These are phyloP conservation scores for Fistulinella prunicolor DNA, from an alignment of 768 basidiomycete genomes.

Conservation along the genomic window DNA sequence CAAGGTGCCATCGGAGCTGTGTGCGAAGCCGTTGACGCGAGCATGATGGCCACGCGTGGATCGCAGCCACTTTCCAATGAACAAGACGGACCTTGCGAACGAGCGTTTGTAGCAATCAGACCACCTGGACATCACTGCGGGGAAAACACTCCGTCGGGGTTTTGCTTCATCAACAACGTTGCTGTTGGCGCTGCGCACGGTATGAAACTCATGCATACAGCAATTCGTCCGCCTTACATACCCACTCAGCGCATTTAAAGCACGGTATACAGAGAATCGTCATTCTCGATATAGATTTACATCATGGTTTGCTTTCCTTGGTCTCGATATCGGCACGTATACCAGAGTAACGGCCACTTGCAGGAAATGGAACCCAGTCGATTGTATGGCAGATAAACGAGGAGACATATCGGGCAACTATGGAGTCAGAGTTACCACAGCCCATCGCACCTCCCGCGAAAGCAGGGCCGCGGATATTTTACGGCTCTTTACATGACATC, in stretches of 20 bases:
- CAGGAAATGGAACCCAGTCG: conserved; percentile 94
- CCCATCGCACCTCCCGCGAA: conserved; percentile 29
- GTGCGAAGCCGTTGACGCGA: conserved; percentile 82
- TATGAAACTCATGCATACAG: conserved; percentile 30
- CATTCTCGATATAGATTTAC: conserved; percentile 78
- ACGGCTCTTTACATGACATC: conserved; percentile 93
- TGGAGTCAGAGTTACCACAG: conserved; percentile 44
- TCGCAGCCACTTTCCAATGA: conserved; percentile 8
- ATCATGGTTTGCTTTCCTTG: conserved; percentile 21
- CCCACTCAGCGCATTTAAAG: conserved; percentile 64
- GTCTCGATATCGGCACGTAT: not conserved
- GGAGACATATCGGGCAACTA: conserved; percentile 68
- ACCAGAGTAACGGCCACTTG: not conserved
- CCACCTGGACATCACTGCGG: conserved; percentile 97
- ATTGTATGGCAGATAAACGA: conserved; percentile 91
- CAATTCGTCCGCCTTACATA: not conserved
- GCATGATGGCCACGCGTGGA: conserved; percentile 36
- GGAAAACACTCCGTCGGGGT: conserved; percentile 85
- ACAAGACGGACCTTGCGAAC: conserved; percentile 24
- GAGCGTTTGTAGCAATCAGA: conserved; percentile 80
- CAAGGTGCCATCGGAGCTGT: conserved; percentile 80
- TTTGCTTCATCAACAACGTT: conserved; percentile 96
- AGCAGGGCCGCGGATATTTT: conserved; percentile 66
- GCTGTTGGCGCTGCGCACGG: conserved; percentile 89
- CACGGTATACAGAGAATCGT: conserved; percentile 76